Conservation (phyloP, 2,329 filamentous ascomycete genomes). For the Monosporascus sp. region DNA sequence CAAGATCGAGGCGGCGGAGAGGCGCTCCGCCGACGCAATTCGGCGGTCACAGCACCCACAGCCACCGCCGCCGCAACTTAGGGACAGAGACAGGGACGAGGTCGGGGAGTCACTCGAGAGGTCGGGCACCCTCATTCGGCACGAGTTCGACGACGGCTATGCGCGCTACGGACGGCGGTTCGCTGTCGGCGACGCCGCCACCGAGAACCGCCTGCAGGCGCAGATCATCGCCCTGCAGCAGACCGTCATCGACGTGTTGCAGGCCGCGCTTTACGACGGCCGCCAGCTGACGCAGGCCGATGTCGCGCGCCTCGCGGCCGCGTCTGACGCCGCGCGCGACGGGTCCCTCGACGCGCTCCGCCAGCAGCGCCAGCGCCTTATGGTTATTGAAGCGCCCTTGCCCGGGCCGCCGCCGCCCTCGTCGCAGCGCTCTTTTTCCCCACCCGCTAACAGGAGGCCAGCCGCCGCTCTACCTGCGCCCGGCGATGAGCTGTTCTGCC, state of each 20-base stretch:
- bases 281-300: slow-evolving; percentile 19
- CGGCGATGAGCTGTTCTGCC: slow-evolving; percentile 25
- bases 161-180: slow-evolving; percentile 27
- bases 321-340: slow-evolving; percentile 27
- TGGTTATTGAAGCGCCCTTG: slow-evolving; percentile 1
- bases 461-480: not conserved
- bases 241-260: slow-evolving; percentile 31
- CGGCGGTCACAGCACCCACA: slow-evolving; percentile 2
- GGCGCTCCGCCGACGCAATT: not conserved
- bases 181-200: slow-evolving; percentile 29
- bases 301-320: slow-evolving; percentile 25
- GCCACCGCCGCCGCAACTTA: not conserved
- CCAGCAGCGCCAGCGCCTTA: slow-evolving; percentile 27
- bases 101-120: slow-evolving; percentile 23
- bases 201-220: slow-evolving; percentile 30
- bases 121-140: slow-evolving; percentile 25
- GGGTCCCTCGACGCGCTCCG: slow-evolving; percentile 27
- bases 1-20: slow-evolving; percentile 7
- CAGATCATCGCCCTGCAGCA: slow-evolving; percentile 32
- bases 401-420: not conserved
- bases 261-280: slow-evolving; percentile 29
- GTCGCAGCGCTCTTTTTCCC: slow-evolving; percentile 5
- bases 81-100: slow-evolving; percentile 10
- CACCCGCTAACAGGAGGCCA: not conserved
- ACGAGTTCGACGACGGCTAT: slow-evolving; percentile 29